Conservation (phyloP, 495 filamentous ascomycete genomes). For the Xylaria castorea region DNA sequence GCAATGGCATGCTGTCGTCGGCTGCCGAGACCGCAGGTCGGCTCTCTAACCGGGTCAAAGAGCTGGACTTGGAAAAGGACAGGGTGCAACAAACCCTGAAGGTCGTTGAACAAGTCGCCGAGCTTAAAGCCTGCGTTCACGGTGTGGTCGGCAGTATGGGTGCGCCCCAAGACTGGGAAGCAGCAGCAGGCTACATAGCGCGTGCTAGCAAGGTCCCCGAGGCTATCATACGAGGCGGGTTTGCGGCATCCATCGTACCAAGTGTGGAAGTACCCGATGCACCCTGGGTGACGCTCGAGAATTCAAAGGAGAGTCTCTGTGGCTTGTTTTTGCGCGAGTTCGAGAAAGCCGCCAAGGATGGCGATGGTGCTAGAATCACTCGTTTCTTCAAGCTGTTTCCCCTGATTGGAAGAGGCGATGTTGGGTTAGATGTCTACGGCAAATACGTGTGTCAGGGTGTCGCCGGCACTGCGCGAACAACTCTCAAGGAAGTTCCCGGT, state of each 20-base stretch:
- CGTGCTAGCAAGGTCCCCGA: constrained; percentile 81
- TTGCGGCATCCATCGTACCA: constrained; percentile 91
- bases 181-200: constrained; percentile 85
- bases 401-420: constrained; percentile 86
- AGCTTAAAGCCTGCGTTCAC: constrained; percentile 93
- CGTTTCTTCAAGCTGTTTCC: constrained; percentile 98
- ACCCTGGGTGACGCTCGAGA: constrained; percentile 84
- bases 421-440: constrained; percentile 92
- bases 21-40: constrained; percentile 86
- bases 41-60: constrained; percentile 83
- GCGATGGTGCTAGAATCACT: constrained; percentile 85
- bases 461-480: constrained; percentile 78
- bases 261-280: constrained; percentile 94
- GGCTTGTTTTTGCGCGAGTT: constrained; percentile 92
- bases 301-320: constrained; percentile 85
- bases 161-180: constrained; percentile 98
- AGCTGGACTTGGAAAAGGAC: constrained; percentile 87
- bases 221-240: constrained; percentile 80
- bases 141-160: constrained; percentile 98
- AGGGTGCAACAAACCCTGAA: constrained; percentile 87
- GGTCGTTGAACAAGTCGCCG: constrained; percentile 94
- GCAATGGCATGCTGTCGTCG: constrained; percentile 84
- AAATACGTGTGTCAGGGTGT: constrained; percentile 95
- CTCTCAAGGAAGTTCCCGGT: constrained; percentile 68
- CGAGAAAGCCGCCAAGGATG: constrained; percentile 85